Evolutionary conservation across 306 rosid genomes (phyloP).

Genomic region (Astragalus membranaceus): DNA sequence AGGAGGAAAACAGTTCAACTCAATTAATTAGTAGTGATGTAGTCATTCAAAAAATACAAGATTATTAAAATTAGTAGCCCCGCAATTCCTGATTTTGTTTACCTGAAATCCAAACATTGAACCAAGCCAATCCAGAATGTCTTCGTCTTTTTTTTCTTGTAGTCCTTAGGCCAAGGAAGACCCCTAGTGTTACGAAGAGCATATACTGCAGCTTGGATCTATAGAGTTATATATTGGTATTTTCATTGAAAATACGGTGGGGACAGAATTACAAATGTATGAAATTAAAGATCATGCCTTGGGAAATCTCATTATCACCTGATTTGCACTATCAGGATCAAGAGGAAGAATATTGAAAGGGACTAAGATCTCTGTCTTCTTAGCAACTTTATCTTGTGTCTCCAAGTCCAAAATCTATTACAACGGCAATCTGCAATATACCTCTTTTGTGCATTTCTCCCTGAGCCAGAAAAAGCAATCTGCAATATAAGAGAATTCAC

Average conservation of each 20-base stretch:
- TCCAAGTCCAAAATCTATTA: constrained; percentile 85
- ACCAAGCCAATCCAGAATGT: constrained; percentile 96
- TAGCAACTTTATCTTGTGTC: constrained; percentile 90
- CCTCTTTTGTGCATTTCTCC: too few relatives aligned
- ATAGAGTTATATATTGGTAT: constrained; percentile 15
- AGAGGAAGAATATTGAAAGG: constrained; percentile 98
- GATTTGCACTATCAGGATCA: constrained; percentile 95
- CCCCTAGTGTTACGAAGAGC: constrained; percentile 95
- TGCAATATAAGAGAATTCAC: too few relatives aligned
- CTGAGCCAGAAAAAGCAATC: too few relatives aligned
- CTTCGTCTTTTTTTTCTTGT: constrained; percentile 86
- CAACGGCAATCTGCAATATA: background rate
- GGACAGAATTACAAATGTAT: background rate
- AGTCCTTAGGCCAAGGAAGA: constrained; percentile 89
- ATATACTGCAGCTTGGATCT: constrained; percentile 85
- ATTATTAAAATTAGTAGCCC: background rate
- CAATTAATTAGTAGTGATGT: background rate
- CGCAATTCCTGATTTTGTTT: background rate
- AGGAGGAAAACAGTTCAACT: background rate
- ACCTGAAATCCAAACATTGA: constrained; percentile 97
- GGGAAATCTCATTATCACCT: constrained; percentile 88
- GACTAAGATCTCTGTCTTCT: constrained; percentile 81
- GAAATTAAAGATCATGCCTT: constrained; percentile 48
- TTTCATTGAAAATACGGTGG: background rate
- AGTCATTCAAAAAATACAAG: background rate